phyloP scores from a whole-genome alignment of 768 basidiomycete species.

The Calocera cornea region DNA sequence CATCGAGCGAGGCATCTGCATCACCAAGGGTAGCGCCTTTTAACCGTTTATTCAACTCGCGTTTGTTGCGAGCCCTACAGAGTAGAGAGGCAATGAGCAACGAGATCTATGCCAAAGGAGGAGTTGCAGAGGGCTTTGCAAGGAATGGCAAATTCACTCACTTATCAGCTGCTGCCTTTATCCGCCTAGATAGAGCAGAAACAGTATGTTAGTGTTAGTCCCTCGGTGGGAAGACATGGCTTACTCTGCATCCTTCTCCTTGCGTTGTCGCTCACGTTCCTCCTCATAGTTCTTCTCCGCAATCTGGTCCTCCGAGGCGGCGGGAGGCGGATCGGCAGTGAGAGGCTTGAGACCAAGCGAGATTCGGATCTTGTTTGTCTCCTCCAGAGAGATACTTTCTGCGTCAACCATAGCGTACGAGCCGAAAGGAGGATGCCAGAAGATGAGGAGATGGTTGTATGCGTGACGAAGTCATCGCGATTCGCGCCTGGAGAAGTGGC shows the following conservation, averaged over 20 bases:
- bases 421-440: background rate
- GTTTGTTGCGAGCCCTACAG: slow-evolving; percentile 77
- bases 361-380: slow-evolving; percentile 92
- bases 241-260: slow-evolving; percentile 68
- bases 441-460: background rate
- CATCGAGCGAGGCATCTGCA: slow-evolving; percentile 50
- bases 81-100: slow-evolving; percentile 29
- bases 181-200: slow-evolving; percentile 38
- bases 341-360: slow-evolving; percentile 88
- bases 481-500: too few relatives aligned
- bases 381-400: slow-evolving; percentile 80
- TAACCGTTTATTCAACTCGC: slow-evolving; percentile 82
- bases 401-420: slow-evolving; percentile 36
- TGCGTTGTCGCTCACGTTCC: slow-evolving; percentile 50
- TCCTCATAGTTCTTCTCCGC: slow-evolving; percentile 81
- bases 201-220: slow-evolving; percentile 16
- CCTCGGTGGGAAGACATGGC: slow-evolving; percentile 16
- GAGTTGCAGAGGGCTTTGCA: slow-evolving; percentile 5
- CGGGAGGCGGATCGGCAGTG: slow-evolving; percentile 60
- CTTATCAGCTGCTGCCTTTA: slow-evolving; percentile 68
- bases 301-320: slow-evolving; percentile 61
- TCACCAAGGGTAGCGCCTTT: slow-evolving; percentile 88
- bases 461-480: background rate
- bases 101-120: slow-evolving; percentile 33
- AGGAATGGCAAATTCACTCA: slow-evolving; percentile 39